A percentile compares a stretch with the other conserved stretches of the same genome.
These are phyloP conservation scores for Solanum lignicaule DNA, from an alignment of 257 asterid species.

Conservation along the genomic window DNA sequence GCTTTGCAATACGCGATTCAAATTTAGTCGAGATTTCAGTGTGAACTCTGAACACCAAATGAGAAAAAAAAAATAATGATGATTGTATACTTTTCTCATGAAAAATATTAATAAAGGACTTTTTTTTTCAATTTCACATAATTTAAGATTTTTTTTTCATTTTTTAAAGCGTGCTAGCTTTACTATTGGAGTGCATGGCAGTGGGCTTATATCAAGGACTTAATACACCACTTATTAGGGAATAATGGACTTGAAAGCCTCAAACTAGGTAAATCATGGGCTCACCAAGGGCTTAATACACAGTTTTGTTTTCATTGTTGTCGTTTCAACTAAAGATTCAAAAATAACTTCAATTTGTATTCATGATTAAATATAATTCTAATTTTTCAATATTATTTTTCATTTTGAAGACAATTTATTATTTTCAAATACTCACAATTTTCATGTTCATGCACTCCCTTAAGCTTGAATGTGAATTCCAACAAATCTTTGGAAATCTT, in stretches of 20 bases:
- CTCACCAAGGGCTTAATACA: background rate
- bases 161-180: background rate
- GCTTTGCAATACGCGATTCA: fast-evolving
- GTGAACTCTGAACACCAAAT: background rate
- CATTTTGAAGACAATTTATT: too few species aligned
- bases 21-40: too few species aligned
- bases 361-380: too few species aligned
- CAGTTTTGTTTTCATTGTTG: background rate
- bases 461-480: background rate
- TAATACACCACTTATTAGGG: background rate
- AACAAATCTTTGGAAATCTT: background rate
- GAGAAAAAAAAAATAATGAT: too few species aligned
- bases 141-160: background rate
- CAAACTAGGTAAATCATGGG: background rate
- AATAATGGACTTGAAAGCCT: background rate
- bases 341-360: too few species aligned
- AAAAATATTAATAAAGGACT: background rate
- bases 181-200: background rate
- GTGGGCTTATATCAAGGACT: background rate
- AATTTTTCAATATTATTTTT: too few species aligned
- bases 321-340: too few species aligned
- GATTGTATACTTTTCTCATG: background rate
- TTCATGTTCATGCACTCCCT: background rate
- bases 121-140: too few species aligned
- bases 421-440: too few species aligned